These are phyloP conservation scores for Chrysopogon serrulatus DNA, from an alignment of 176 grass and related monocot genomes.

Conservation along the genomic window DNA sequence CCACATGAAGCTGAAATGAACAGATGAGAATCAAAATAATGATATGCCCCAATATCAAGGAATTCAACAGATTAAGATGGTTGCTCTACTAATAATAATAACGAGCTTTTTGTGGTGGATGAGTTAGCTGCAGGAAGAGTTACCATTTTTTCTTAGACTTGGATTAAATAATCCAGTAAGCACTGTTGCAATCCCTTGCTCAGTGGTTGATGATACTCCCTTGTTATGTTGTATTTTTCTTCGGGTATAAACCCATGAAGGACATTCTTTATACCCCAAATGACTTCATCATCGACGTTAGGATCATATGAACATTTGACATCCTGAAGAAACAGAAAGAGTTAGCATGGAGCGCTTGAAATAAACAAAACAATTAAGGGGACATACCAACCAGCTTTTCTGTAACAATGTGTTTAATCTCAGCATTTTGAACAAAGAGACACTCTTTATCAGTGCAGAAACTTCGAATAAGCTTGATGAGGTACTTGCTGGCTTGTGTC, in stretches of 20 bases:
- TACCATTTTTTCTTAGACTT: not conserved
- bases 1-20: not conserved
- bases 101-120: no score
- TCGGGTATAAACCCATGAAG: not conserved
- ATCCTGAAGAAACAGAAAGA: not conserved
- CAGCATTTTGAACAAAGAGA: not conserved
- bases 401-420: not conserved
- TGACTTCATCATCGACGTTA: not conserved
- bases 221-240: not conserved
- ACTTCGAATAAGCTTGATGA: not conserved
- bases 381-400: not conserved
- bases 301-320: not conserved
- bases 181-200: not conserved
- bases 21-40: not conserved
- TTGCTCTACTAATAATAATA: not conserved
- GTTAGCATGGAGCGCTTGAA: not conserved
- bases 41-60: not conserved
- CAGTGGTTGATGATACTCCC: not conserved
- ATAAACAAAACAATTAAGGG: not conserved
- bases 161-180: not conserved
- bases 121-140: not conserved
- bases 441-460: not conserved
- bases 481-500: not conserved
- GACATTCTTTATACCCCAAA: not conserved
- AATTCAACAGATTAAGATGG: not conserved